Evolutionary conservation across 2,329 filamentous ascomycete species (phyloP), one percentile per base, ranked within the genome.

Genomic region (Fusarium floridanum): DNA sequence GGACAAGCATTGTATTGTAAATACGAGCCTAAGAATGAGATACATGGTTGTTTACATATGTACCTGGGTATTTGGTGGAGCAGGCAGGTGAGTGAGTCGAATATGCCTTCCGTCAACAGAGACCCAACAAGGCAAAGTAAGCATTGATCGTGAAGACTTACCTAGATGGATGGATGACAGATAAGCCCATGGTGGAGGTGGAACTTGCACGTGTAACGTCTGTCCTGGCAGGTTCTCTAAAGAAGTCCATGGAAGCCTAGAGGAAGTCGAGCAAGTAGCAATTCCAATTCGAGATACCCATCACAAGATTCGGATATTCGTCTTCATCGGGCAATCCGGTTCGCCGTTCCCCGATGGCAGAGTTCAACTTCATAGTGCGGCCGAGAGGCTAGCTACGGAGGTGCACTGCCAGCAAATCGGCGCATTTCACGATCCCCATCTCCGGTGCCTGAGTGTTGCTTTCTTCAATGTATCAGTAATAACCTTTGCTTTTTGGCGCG

Each of bases 401-500:
- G 45, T 50, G 45, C 24, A 50, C 24, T n/a, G 9, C 48, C 48
- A 53, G 48, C 48, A 53, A 53, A 53, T 53, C 48, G 48, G 48
- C 48, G 48, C 24, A 55, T 55, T 55, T 55, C 48, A 55, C n/a
- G 27, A 55, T 32, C 48, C 27, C 48, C 17, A 45, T 55, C 27
- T 20, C 48, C 16, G 27, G 27, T 55, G 10, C 48, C 48, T 32
- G 48, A 32, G 17, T 32, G 27, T 32, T 14, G 27, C 17, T 55
- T 55, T 32, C 48, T 55, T 32, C 27, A n/a, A n/a, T 32, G 24
- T 34, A 34, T 34, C 32, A 34, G 32, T n/a, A 55, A 55, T 55
- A 55, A 20, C 48, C 48, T 55, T 55, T 55, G 48, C 48, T 55
- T 43, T 67, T 50, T 62, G 34, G 64, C 57, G 50, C 32, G 16